phyloP scores from a whole-genome alignment of 805 yeast species.

The Lipomyces lipofer region DNA sequence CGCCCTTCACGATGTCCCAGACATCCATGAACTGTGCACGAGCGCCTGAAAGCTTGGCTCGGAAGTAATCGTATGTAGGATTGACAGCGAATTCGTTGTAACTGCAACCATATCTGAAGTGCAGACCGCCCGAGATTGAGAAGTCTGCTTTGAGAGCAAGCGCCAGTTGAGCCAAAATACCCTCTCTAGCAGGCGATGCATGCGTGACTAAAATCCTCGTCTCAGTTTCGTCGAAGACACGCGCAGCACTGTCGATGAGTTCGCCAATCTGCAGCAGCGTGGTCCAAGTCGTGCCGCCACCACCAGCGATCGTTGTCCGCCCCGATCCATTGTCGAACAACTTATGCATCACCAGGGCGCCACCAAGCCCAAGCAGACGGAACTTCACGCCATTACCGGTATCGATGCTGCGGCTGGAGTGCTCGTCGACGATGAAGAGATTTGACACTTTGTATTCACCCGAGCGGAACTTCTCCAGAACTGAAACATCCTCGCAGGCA shows the following conservation, averaged over 20 bases:
- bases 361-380: conserved; percentile 70
- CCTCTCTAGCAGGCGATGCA: conserved; percentile 70
- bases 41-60: conserved; percentile 61
- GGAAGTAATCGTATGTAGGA: conserved; percentile 62
- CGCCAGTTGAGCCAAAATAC: conserved; percentile 66
- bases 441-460: conserved; percentile 59
- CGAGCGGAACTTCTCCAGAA: conserved; percentile 59
- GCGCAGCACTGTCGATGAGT: conserved; percentile 52
- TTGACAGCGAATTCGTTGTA: conserved; percentile 68
- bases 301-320: conserved; percentile 51
- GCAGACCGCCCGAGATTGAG: conserved; percentile 70
- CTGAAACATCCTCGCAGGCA: conserved; percentile 69
- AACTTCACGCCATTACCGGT: conserved; percentile 48
- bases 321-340: conserved; percentile 66
- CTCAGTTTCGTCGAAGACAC: conserved; percentile 46
- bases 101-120: conserved; percentile 67
- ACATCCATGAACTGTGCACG: conserved; percentile 61
- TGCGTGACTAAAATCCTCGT: conserved; percentile 66
- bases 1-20: conserved; percentile 61
- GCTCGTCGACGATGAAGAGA: conserved; percentile 62
- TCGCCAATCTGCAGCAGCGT: conserved; percentile 71
- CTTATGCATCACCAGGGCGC: conserved; percentile 63
- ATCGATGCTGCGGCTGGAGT: conserved; percentile 46
- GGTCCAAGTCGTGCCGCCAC: conserved; percentile 73
- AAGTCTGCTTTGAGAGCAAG: conserved; percentile 68